Evolutionary conservation across 495 filamentous ascomycete species (phyloP).

Genomic region (Daldinia loculata): DNA sequence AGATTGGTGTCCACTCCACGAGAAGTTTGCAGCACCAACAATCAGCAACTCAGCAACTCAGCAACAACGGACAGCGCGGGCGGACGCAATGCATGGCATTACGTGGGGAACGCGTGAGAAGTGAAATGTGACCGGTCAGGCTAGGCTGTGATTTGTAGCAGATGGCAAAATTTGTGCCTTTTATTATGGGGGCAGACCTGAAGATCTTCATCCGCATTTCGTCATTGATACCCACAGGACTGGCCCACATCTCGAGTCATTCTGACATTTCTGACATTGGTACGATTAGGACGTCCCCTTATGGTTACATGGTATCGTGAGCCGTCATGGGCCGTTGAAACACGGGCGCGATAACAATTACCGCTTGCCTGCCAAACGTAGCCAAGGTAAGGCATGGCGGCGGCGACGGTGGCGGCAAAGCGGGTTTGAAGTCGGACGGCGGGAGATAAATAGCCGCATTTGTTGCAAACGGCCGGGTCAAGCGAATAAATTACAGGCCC

Average conservation of each 20-base stretch:
- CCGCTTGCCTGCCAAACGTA: slow-evolving; percentile 6
- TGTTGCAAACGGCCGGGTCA: slow-evolving; percentile 17
- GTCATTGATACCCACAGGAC: slow-evolving; percentile 36
- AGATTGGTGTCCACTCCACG: slow-evolving; percentile 24
- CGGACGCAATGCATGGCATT: slow-evolving; percentile 9
- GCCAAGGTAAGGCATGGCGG: neutral
- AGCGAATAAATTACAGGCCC: neutral
- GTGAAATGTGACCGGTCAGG: slow-evolving; percentile 26
- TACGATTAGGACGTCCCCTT: neutral
- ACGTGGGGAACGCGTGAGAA: slow-evolving; percentile 25
- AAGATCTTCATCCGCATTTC: slow-evolving; percentile 42
- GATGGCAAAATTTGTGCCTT: slow-evolving; percentile 31
- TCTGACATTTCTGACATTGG: neutral
- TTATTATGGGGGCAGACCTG: slow-evolving; percentile 34
- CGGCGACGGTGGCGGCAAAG: slow-evolving; percentile 15
- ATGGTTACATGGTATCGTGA: neutral
- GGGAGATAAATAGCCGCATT: slow-evolving; percentile 17
- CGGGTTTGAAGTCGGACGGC: slow-evolving; percentile 15
- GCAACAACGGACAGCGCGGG: neutral
- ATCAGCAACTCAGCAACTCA: no score
- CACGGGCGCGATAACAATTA: slow-evolving; percentile 15
- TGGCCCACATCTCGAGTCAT: slow-evolving; percentile 13
- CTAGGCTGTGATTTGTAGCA: slow-evolving; percentile 10
- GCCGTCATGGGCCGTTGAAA: neutral
- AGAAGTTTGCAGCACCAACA: slow-evolving; percentile 11